phyloP scores from a whole-genome alignment of 768 basidiomycete species.

The Gymnopilus junonius region DNA sequence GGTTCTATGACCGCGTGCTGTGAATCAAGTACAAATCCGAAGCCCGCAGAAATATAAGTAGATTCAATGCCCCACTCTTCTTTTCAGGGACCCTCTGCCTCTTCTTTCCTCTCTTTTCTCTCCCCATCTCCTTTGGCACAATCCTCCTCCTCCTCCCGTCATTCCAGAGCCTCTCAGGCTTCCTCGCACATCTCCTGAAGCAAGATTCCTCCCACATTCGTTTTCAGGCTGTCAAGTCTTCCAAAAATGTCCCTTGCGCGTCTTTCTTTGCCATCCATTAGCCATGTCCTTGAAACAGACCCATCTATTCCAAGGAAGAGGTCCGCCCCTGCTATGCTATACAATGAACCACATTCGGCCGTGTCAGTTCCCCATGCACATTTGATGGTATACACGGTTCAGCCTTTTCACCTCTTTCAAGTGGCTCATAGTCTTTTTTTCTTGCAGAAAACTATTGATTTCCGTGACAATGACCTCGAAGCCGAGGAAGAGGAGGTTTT shows the following conservation, averaged over 20 bases:
- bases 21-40: not conserved
- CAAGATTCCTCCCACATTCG: not conserved
- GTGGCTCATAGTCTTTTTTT: not conserved
- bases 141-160: not conserved
- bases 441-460: not conserved
- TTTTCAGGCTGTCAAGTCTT: not conserved
- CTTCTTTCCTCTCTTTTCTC: not conserved
- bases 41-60: not conserved
- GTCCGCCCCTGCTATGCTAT: not conserved
- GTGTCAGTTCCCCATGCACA: not conserved
- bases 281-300: conserved; percentile 7
- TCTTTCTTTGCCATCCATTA: conserved; percentile 4
- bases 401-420: not conserved
- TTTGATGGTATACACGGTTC: not conserved
- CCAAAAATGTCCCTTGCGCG: conserved; percentile 7
- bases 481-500: not conserved
- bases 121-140: not conserved
- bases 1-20: not conserved
- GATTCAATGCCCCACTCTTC: not conserved
- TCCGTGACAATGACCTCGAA: not conserved
- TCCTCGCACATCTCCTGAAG: not conserved
- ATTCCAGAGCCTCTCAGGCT: not conserved
- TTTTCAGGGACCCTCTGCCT: not conserved
- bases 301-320: conserved; percentile 4
- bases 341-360: not conserved